Conservation (phyloP, 2,329 filamentous ascomycete species). For the Aphanoascus verrucosus region DNA sequence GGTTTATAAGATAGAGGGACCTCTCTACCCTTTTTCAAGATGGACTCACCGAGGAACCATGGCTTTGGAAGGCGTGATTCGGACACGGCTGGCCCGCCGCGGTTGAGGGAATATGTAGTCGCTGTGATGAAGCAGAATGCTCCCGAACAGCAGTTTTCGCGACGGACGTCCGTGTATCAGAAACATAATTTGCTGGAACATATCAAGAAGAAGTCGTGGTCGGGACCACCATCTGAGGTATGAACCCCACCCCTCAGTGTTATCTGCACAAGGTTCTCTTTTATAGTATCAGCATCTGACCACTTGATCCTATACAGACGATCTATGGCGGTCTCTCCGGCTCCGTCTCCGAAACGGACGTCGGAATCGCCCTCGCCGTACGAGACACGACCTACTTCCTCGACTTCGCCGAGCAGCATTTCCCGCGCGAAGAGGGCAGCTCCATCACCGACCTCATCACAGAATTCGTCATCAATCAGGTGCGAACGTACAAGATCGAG, state of each 20-base stretch:
- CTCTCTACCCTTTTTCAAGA: neutral
- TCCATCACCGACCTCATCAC: conserved; percentile 40
- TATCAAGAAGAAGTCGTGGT: conserved; percentile 28
- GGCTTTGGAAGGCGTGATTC: neutral
- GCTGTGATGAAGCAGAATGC: conserved; percentile 8
- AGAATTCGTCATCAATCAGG: conserved; percentile 48
- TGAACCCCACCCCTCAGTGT: conserved; percentile 10
- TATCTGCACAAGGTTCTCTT: neutral
- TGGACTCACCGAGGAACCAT: conserved; percentile 1
- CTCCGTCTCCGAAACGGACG: conserved; percentile 33
- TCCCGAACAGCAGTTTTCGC: conserved; percentile 18
- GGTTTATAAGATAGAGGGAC: no score
- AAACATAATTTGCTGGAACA: conserved; percentile 26
- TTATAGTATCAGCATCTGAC: neutral
- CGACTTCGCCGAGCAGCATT: conserved; percentile 57
- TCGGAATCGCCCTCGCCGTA: conserved; percentile 55
- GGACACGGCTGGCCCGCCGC: neutral
- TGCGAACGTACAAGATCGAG: conserved; percentile 51
- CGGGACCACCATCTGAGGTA: conserved; percentile 31
- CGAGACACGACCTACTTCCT: conserved; percentile 66
- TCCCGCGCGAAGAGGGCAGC: conserved; percentile 38
- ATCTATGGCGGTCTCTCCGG: conserved; percentile 35
- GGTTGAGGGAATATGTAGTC: conserved; percentile 13
- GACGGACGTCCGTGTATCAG: conserved; percentile 26
- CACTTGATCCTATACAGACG: conserved; percentile 20